Evolutionary conservation across 1,139 yeast genomes (phyloP).

Genomic region (Casaregolazyma suthepensis): DNA sequence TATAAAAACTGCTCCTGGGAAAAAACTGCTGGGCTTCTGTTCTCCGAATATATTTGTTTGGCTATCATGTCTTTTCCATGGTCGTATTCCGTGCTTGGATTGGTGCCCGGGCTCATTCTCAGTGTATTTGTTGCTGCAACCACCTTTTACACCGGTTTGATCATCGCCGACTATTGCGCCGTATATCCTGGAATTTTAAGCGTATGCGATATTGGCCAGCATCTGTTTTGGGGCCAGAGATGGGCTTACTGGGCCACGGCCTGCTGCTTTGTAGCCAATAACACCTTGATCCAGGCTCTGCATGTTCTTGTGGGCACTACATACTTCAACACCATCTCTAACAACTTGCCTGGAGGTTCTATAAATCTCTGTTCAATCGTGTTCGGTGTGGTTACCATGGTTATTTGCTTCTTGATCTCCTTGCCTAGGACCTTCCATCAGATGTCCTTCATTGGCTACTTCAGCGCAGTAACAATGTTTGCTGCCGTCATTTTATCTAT

Average conservation of each 20-base stretch:
- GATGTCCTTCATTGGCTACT: slow-evolving; percentile 45
- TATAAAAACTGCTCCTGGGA: slow-evolving; percentile 53
- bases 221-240: slow-evolving; percentile 45
- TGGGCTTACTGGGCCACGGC: slow-evolving; percentile 58
- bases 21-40: slow-evolving; percentile 51
- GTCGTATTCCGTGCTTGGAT: slow-evolving; percentile 55
- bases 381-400: slow-evolving; percentile 43
- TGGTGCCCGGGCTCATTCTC: slow-evolving; percentile 52
- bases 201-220: slow-evolving; percentile 56
- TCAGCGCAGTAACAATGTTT: slow-evolving; percentile 53
- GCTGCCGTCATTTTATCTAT: slow-evolving; percentile 49
- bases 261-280: slow-evolving; percentile 47
- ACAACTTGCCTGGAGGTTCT: slow-evolving; percentile 24
- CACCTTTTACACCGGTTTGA: slow-evolving; percentile 50
- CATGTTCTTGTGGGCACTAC: slow-evolving; percentile 58
- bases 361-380: slow-evolving; percentile 46
- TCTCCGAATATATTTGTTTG: slow-evolving; percentile 55
- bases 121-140: slow-evolving; percentile 48
- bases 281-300: slow-evolving; percentile 51
- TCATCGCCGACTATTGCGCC: slow-evolving; percentile 50
- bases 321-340: slow-evolving; percentile 50
- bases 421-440: slow-evolving; percentile 53
- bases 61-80: slow-evolving; percentile 62
- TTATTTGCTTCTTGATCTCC: slow-evolving; percentile 45
- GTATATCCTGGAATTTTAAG: slow-evolving; percentile 47